Evolutionary conservation across 2,329 filamentous ascomycete species (phyloP).

Genomic region (Aspergillus versicolor): DNA sequence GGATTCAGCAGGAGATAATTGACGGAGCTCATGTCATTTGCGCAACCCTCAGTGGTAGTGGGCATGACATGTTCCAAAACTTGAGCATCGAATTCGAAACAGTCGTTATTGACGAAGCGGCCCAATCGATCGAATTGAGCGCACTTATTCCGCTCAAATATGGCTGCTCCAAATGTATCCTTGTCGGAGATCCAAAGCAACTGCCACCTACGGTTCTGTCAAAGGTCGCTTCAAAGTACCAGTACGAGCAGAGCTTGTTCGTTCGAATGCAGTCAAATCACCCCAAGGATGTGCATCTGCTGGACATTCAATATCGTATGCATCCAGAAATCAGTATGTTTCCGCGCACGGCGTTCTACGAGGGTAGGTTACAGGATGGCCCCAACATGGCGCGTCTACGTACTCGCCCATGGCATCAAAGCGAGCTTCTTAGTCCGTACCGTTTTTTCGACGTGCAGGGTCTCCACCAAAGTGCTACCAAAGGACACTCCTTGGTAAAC

Average conservation of each 20-base stretch:
- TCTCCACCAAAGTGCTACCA: conserved; percentile 75
- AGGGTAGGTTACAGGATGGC: conserved; percentile 81
- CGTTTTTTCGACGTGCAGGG: conserved; percentile 97
- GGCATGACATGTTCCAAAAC: conserved; percentile 95
- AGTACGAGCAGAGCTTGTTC: conserved; percentile 97
- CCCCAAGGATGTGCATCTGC: conserved; percentile 80
- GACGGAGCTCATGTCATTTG: conserved; percentile 91
- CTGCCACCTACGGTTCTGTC: conserved; percentile 94
- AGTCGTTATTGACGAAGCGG: conserved; percentile 96
- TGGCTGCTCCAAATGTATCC: conserved; percentile 91
- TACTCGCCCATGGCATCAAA: conserved; percentile 80
- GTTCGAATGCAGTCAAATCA: conserved; percentile 96
- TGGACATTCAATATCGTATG: conserved; percentile 99
- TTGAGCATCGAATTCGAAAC: conserved; percentile 97
- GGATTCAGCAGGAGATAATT: conserved; percentile 86
- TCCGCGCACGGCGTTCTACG: conserved; percentile 89
- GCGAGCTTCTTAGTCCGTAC: conserved; percentile 80
- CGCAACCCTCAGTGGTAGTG: conserved; percentile 89
- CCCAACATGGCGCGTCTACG: conserved; percentile 76
- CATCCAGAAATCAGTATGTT: conserved; percentile 94
- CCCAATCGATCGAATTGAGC: conserved; percentile 95
- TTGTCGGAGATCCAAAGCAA: conserved; percentile 97
- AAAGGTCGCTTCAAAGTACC: conserved; percentile 84
- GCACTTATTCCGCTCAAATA: conserved; percentile 97
- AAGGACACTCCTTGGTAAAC: conserved; percentile 89